Base-by-base conservation (phyloP, 139 green algal genomes). In the Coelastrella sp. region DNA sequence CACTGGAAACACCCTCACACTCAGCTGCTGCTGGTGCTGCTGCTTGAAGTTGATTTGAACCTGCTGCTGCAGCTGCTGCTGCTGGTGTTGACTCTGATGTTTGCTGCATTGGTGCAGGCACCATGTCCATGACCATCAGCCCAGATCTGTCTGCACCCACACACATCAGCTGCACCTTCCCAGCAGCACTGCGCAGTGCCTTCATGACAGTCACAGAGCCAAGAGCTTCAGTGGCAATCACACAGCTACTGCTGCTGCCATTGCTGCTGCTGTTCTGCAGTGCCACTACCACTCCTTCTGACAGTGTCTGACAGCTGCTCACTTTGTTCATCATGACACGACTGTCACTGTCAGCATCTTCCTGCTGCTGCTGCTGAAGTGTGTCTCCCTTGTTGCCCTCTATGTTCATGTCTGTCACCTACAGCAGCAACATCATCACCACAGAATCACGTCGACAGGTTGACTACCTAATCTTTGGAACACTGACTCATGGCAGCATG, bases 51-150 rank as follows among this genome's bases (percentile, higher is more conserved):
- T 1, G 0, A 23, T n/a, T 0, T 40, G 62, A n/a, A n/a, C n/a
- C 62, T 71, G 62, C n/a, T 48, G 27, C 62, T 71, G 57, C 19
- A 30, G 2, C 45, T 30, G 57, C 57, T 30, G 23, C 17, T 19
- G 9, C 9, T 50, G 21, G 30, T 60, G 40, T 41, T 41, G 67
- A 35, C 13, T 8, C 8, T 53, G 35, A 37, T 53, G 67, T 4
- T 15, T 59, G 38, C 41, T 62, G 7, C 4, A 17, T 34, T 50
- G 45, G 38, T 81, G 73, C 27, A 35, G 67, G 13, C 53, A 37
- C 69, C 25, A 69, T 23, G 40, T 82, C 75, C 21, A 82, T 38
- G 3, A 35, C 51, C 75, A 82, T 82, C 9, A 71, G 75, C 5
- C 53, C 53, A 32, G 17, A 41, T 2, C 32, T 41, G 35, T 82